A percentile compares a stretch with the other conserved stretches of the same genome.
Conservation (phyloP, 2,329 filamentous ascomycete genomes). For the Penicillium palitans region DNA sequence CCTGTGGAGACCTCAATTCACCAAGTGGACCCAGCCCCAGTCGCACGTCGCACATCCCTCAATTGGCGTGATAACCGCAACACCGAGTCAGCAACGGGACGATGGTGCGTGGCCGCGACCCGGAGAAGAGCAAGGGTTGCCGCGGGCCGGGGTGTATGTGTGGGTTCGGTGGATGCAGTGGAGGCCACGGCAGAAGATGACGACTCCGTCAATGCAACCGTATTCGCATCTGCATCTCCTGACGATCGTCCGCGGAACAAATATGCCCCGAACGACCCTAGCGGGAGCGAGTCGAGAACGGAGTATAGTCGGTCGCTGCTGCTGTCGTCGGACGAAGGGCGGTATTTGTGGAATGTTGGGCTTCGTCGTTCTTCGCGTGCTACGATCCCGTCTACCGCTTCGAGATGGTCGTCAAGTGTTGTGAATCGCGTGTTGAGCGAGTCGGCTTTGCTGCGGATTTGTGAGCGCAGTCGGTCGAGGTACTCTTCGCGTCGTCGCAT, state of each 20-base stretch:
- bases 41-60: constrained; percentile 21
- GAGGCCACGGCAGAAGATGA: constrained; percentile 11
- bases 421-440: constrained; percentile 31
- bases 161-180: neutral
- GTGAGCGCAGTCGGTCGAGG: constrained; percentile 34
- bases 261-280: constrained; percentile 7
- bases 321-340: neutral
- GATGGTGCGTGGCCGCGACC: constrained; percentile 31
- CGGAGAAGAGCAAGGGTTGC: constrained; percentile 24
- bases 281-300: constrained; percentile 18
- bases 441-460: constrained; percentile 37
- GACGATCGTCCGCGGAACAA: constrained; percentile 13
- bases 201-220: constrained; percentile 1
- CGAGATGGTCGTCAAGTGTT: constrained; percentile 38
- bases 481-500: constrained; percentile 34
- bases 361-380: constrained; percentile 24
- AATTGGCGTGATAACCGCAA: constrained; percentile 28
- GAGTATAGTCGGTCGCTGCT: constrained; percentile 9
- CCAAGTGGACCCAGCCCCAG: constrained; percentile 16
- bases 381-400: constrained; percentile 36
- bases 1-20: constrained; percentile 8
- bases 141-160: constrained; percentile 7
- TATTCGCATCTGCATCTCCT: constrained; percentile 8
- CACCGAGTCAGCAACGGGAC: constrained; percentile 30
- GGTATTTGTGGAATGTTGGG: neutral